phyloP scores from a whole-genome alignment of 2,329 filamentous ascomycete species.

The Cryphonectria naterciae region DNA sequence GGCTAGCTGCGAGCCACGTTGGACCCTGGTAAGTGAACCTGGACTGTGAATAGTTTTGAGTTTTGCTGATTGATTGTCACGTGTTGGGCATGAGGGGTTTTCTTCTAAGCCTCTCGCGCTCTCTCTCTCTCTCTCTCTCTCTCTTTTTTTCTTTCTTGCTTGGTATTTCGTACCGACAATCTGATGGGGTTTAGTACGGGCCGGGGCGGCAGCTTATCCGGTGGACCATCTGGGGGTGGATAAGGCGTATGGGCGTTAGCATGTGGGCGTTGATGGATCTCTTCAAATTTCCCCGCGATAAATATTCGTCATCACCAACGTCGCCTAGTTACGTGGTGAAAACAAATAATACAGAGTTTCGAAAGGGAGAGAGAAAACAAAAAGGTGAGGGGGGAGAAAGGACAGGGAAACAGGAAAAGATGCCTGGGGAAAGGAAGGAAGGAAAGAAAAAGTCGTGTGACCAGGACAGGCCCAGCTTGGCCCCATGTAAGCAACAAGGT shows the following conservation, averaged over 20 bases:
- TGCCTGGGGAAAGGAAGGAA: background rate
- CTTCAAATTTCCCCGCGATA: background rate
- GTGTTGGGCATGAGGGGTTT: background rate
- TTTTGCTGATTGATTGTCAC: background rate
- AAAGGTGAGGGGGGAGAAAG: background rate
- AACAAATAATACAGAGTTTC: too few species aligned
- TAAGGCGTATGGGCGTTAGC: background rate
- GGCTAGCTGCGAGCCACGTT: background rate
- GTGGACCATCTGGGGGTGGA: constrained; percentile 13
- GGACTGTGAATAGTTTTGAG: background rate
- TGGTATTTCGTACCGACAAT: background rate
- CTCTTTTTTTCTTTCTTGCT: background rate
- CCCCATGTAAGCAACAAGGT: constrained; percentile 6
- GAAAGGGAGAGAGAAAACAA: background rate
- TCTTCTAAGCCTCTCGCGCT: too few species aligned
- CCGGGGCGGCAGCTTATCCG: constrained; percentile 20
- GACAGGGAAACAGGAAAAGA: background rate
- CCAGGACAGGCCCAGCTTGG: background rate
- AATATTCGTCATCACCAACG: constrained; percentile 3
- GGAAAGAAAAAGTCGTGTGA: background rate
- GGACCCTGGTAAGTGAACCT: background rate
- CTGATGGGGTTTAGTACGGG: constrained; percentile 7
- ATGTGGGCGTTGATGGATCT: background rate
- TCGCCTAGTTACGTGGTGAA: background rate
- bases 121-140: background rate